These are phyloP conservation scores for Citeromyces matritensis DNA, from an alignment of 805 yeast genomes.

Conservation along the genomic window DNA sequence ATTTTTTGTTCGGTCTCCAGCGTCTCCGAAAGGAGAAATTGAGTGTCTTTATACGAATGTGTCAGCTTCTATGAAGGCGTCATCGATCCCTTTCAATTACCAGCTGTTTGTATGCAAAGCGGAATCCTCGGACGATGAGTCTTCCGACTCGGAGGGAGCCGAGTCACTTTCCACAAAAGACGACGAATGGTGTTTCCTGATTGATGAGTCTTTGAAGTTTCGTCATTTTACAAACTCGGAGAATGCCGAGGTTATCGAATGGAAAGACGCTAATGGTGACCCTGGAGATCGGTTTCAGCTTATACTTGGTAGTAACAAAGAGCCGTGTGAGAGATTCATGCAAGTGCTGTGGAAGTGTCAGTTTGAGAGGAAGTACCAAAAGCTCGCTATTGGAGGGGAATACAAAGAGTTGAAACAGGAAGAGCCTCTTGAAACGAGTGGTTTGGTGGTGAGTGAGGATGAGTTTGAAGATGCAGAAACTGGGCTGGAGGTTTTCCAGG, in stretches of 20 bases:
- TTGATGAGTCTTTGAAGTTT: slow-evolving; percentile 46
- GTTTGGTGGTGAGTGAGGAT: slow-evolving; percentile 13
- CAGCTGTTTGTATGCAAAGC: slow-evolving; percentile 61
- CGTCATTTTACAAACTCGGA: slow-evolving; percentile 33
- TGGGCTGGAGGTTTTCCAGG: neutral
- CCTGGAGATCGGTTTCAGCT: slow-evolving; percentile 75
- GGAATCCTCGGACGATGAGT: slow-evolving; percentile 34
- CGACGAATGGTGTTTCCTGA: slow-evolving; percentile 61
- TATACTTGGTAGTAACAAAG: slow-evolving; percentile 45
- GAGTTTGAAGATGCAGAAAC: slow-evolving; percentile 9
- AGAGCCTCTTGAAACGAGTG: slow-evolving; percentile 11
- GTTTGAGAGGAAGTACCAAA: slow-evolving; percentile 61
- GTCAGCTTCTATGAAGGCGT: slow-evolving; percentile 52
- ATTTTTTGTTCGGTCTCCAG: slow-evolving; percentile 55
- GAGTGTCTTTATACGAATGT: slow-evolving; percentile 81
- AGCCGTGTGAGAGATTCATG: slow-evolving; percentile 50
- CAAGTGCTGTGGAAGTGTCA: slow-evolving; percentile 48
- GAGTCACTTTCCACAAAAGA: slow-evolving; percentile 15
- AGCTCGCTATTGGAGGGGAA: slow-evolving; percentile 18
- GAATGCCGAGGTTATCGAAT: slow-evolving; percentile 46
- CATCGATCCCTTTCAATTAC: slow-evolving; percentile 50
- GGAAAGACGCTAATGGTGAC: slow-evolving; percentile 83
- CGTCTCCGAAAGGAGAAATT: slow-evolving; percentile 74
- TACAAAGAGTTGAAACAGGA: slow-evolving; percentile 15
- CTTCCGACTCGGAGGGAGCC: slow-evolving; percentile 18